These are phyloP conservation scores for Colletotrichum sp. DNA, from an alignment of 2,329 filamentous ascomycete genomes.

Conservation along the genomic window DNA sequence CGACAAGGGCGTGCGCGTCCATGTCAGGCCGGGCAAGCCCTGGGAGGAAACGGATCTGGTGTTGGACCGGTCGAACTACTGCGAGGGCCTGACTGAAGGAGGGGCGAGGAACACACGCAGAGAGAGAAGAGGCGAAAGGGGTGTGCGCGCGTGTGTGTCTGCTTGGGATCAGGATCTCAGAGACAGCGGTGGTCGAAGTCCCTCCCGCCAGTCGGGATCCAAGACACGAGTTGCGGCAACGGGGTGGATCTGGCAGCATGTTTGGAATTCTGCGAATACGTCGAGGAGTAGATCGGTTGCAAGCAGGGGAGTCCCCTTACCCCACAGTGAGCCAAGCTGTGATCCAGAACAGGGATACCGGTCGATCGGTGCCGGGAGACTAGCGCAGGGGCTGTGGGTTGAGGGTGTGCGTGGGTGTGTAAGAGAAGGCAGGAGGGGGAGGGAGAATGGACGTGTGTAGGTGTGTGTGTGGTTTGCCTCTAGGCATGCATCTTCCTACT, in stretches of 20 bases:
- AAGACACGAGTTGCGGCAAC: slow-evolving; percentile 20
- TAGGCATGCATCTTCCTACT: background rate
- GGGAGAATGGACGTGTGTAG: background rate
- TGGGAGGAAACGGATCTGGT: background rate
- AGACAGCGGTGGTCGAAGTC: background rate
- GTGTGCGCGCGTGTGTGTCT: background rate
- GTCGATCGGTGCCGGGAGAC: slow-evolving; percentile 6
- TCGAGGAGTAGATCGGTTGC: slow-evolving; percentile 7
- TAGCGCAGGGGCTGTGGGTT: slow-evolving; percentile 12
- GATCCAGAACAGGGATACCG: slow-evolving; percentile 16
- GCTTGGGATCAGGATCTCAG: background rate
- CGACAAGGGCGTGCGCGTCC: slow-evolving; percentile 17
- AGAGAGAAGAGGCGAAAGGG: background rate
- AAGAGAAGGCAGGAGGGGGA: background rate
- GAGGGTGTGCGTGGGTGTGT: background rate
- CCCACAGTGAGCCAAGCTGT: slow-evolving; percentile 8
- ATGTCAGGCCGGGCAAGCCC: slow-evolving; percentile 10
- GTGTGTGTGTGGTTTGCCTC: background rate
- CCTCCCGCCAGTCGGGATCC: slow-evolving; percentile 3
- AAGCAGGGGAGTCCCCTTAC: slow-evolving; percentile 15
- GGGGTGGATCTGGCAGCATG: slow-evolving; percentile 15
- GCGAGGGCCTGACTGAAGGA: background rate
- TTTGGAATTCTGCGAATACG: slow-evolving; percentile 11
- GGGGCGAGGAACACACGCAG: background rate
- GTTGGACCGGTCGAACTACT: slow-evolving; percentile 13